These are phyloP conservation scores for Gnomoniopsis smithogilvyi DNA, from an alignment of 2,329 filamentous ascomycete species.

Conservation along the genomic window DNA sequence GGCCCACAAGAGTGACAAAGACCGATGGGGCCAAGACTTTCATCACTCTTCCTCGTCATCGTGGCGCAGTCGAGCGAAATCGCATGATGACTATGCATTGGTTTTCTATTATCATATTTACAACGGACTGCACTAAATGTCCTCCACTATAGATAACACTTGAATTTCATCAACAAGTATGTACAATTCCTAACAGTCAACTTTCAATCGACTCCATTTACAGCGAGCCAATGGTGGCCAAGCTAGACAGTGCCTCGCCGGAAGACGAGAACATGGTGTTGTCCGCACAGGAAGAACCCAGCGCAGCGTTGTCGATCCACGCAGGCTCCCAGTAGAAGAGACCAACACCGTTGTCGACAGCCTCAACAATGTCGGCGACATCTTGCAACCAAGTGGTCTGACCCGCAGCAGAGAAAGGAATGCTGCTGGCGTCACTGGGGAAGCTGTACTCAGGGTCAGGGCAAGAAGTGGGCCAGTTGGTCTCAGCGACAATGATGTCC, in stretches of 20 bases:
- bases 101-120: not conserved
- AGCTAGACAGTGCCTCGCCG: slow-evolving; percentile 14
- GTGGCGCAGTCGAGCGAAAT: not conserved
- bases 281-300: slow-evolving; percentile 64
- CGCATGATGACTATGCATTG: not conserved
- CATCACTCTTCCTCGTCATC: not conserved
- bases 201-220: not conserved
- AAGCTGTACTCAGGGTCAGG: slow-evolving; percentile 55
- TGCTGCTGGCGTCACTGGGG: slow-evolving; percentile 55
- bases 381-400: slow-evolving; percentile 61
- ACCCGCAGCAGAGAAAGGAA: slow-evolving; percentile 61
- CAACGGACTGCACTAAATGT: not conserved
- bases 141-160: not conserved
- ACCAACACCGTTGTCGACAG: slow-evolving; percentile 52
- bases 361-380: slow-evolving; percentile 54
- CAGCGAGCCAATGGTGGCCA: slow-evolving; percentile 10
- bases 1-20: too few relatives aligned
- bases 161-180: not conserved
- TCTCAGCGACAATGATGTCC: slow-evolving; percentile 66
- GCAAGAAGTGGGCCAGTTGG: slow-evolving; percentile 66
- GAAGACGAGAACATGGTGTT: slow-evolving; percentile 34
- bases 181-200: not conserved
- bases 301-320: slow-evolving; percentile 62
- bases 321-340: slow-evolving; percentile 74
- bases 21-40: too few relatives aligned